Base-by-base conservation (phyloP, 2,329 filamentous ascomycete genomes). In the Fusarium brachygibbosum region DNA sequence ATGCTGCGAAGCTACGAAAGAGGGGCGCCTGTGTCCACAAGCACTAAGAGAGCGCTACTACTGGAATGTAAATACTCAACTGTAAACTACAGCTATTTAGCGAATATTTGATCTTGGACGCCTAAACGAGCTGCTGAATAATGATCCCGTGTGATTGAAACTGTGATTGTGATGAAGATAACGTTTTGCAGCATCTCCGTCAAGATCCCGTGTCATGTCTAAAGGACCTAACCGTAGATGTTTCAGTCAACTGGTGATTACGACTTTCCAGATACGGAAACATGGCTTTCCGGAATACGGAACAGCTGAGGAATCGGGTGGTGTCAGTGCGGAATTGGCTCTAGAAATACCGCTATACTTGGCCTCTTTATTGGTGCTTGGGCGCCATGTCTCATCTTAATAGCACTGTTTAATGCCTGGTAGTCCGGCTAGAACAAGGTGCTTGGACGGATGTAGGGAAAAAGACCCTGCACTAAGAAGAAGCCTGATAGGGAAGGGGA, bases 21-120 rank as follows among this genome's bases (percentile, higher is more conserved):
- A 56, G 70, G 37, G 67, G 70, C 14, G 21, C 21, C 11, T 72
- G 70, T 25, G 55, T 59, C 28, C 69, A 72, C 38, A 72, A 63
- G 52, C 70, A 72, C 35, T 72, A 40, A 25, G 19, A 19, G 21
- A 40, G 11, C 1, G 9, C 25, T 25, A 19, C 10, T n/a, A 16
- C 40, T 14, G 3, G 23, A 25, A 17, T 42, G 9, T 42, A 25
- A 41, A 4, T 10, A 23, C 14, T 41, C 8, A 41, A 16, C 19
- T 29, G 9, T 6, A 29, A 29, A 8, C 29, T 10, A 3, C 29
- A 29, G 29, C 11, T 29, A 10, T 9, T 29, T 10, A 29, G 29
- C 3, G 11, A 42, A 25, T 11, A 42, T 42, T 12, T 10, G 14
- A 42, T 42, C 23, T 42, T 4, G 5, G 16, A 25, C 28, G 23